Evolutionary conservation across 2,329 filamentous ascomycete species (phyloP), one percentile per base, ranked within the genome.

Genomic region (Knufia fluminis): DNA sequence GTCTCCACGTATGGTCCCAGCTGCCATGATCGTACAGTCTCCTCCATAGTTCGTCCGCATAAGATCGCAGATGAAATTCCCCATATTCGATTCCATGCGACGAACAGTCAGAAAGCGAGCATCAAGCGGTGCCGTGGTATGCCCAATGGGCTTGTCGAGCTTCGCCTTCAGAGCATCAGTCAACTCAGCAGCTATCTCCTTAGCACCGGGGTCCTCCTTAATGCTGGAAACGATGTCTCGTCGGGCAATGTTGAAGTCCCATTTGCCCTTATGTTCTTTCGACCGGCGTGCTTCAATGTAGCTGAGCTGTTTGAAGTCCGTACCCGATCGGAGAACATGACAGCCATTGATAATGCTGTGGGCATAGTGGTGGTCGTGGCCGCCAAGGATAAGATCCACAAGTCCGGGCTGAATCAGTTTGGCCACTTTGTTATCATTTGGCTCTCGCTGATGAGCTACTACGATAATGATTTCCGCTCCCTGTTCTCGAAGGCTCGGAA

Each of bases 281-380:
- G 49, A 52, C 19, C 79, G 74, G 58, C 86, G 78, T 1, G 80
- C 85, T 64, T 94, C 86, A 46, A 96, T 77, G 62, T 94, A 94
- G 62, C 86, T 92, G 28, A 95, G 71, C 63, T 96, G 86, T 68
- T 92, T 94, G 69, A 95, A 96, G 64, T 96, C 90, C 16, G 83
- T 87, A 0, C 90, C 89, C 0, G 86, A 94, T 1, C 90, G 79
- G n/a, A 96, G 71, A 2, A 94, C 79, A 60, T 95, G 89, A 0
- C 80, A 86, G 7, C 83, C 83, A 53, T 90, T 89, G 64, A 92
- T 76, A 49, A 89, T 62, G 48, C 75, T 78, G 66, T 95, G 87
- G 14, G 76, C 76, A 63, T 95, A 95, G 67, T 84, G 92, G 63
- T 96, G 90, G 59, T 95, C 90, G 61, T 95, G 89, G 0, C 89